phyloP scores from a whole-genome alignment of 306 rosid species.

The Trichosanthes cucumerina region DNA sequence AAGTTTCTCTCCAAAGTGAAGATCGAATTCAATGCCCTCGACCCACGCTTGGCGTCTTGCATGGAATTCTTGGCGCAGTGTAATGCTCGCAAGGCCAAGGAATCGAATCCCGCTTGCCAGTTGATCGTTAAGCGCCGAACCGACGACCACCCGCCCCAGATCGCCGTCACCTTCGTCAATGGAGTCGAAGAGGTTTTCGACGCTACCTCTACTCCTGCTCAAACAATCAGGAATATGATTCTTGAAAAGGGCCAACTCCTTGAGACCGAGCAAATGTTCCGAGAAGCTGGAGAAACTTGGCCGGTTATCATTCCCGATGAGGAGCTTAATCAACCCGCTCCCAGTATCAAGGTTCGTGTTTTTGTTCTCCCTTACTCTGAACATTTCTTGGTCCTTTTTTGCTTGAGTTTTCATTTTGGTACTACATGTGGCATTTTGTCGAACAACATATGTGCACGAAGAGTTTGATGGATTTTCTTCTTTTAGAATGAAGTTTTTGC shows the following conservation, averaged over 20 bases:
- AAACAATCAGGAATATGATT: conserved; percentile 55
- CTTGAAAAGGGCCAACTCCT: conserved; percentile 69
- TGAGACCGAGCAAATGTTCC: conserved; percentile 73
- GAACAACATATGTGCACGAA: conserved; percentile 12
- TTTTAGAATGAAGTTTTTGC: not conserved
- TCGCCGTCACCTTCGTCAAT: conserved; percentile 72
- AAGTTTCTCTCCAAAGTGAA: conserved; percentile 68
- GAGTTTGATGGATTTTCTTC: not conserved
- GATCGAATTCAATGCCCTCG: conserved; percentile 83
- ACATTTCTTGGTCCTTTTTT: not conserved
- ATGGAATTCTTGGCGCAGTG: conserved; percentile 94
- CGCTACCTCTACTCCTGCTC: conserved; percentile 70
- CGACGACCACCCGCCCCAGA: conserved; percentile 72
- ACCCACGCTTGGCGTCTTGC: conserved; percentile 82
- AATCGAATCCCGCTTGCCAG: conserved; percentile 74
- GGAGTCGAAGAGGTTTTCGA: conserved; percentile 69
- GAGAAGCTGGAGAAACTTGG: conserved; percentile 81
- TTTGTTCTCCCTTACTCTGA: not conserved
- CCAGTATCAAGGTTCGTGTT: conserved; percentile 51
- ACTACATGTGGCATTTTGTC: conserved; percentile 1
- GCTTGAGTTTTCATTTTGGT: not conserved
- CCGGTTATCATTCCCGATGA: conserved; percentile 60
- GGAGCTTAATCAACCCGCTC: conserved; percentile 44
- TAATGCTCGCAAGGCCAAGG: conserved; percentile 80
- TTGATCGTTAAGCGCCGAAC: conserved; percentile 74